These are phyloP conservation scores for Skeletonema menzelii DNA, from an alignment of 108 stramenopile genomes.

Conservation along the genomic window DNA sequence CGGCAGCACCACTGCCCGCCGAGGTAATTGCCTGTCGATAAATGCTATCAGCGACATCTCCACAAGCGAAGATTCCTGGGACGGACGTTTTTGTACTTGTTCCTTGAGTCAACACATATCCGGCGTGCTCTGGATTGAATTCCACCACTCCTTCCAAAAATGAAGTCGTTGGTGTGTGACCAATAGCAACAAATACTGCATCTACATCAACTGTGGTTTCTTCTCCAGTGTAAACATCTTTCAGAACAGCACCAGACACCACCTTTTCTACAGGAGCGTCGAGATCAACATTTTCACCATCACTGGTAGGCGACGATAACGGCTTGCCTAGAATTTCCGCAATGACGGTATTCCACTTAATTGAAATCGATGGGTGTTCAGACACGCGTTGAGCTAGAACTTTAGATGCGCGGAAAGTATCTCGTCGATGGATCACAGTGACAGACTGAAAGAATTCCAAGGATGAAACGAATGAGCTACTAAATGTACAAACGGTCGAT, in stretches of 20 bases:
- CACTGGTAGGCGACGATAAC: slow-evolving; percentile 29
- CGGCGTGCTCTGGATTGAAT: slow-evolving; percentile 77
- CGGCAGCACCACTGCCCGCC: slow-evolving; percentile 94
- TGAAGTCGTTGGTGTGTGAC: slow-evolving; percentile 89
- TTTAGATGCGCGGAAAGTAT: slow-evolving; percentile 89
- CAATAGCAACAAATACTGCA: slow-evolving; percentile 96
- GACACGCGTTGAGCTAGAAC: slow-evolving; percentile 85
- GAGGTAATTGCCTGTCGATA: slow-evolving; percentile 96
- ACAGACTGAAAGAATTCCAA: slow-evolving; percentile 51
- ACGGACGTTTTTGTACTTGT: slow-evolving; percentile 81
- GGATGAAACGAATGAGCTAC: not conserved
- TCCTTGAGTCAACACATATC: slow-evolving; percentile 75
- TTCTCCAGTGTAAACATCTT: slow-evolving; percentile 67
- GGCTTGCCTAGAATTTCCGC: slow-evolving; percentile 68
- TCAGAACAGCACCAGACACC: slow-evolving; percentile 75
- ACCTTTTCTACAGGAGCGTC: slow-evolving; percentile 56
- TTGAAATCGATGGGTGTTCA: slow-evolving; percentile 79
- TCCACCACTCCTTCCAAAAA: slow-evolving; percentile 85
- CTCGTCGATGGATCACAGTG: slow-evolving; percentile 91
- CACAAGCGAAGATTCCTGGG: slow-evolving; percentile 94
- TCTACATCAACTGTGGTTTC: slow-evolving; percentile 49
- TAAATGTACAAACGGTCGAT: not conserved
- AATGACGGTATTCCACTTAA: slow-evolving; percentile 86
- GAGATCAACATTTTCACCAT: slow-evolving; percentile 64
- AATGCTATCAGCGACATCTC: slow-evolving; percentile 91